Evolutionary conservation across 116 monocot genomes (phyloP), one percentile per base, ranked within the genome.

Genomic region (Cymodocea nodosa): DNA sequence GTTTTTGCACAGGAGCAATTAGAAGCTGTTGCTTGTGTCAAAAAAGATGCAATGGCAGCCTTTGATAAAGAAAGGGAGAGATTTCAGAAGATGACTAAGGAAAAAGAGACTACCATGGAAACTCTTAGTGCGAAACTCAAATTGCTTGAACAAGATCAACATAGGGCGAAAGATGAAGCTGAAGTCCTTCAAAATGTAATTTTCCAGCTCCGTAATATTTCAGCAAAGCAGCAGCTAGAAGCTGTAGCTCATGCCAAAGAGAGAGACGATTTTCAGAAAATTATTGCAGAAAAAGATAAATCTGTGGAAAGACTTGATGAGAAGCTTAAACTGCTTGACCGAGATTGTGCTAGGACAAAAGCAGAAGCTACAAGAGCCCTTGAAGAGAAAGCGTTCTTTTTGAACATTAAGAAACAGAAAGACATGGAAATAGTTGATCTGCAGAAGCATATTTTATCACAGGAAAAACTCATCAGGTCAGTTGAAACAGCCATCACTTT

Each of bases 371-470:
- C 56, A 23, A 59, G 50, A 14, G 60, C n/a, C 12, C 50, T 90
- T 23, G 73, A 79, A 70, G 72, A 77, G 35, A 80, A 65, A 84
- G 39, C 58, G 16, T 59, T 35, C 18, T 69, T 66, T 44, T 25
- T 71, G 54, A 49, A 77, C 18, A 64, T 84, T 14, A 67, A 77
- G 17, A 78, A 77, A 63, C 81, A 79, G 59, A 78, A 78, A 68
- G 77, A 83, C 63, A 51, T 66, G 52, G 61, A 69, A 35, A 81
- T 77, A 54, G 18, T 24, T 30, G 69, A 69, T 58, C 70, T 82
- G 34, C 71, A 80, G 37, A 57, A 74, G 37, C 69, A 66, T 24
- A 65, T 79, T 66, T 5, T 50, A 30, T 69, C 64, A 34, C 73
- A 82, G 66, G 62, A 64, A 52, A 69, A 78, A 15, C 58, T 76